Percentiles rank a stretch among this genome's conserved stretches.
Conservation (phyloP, 1,284 basidiomycete species). For the Leccinum subrobustum region DNA sequence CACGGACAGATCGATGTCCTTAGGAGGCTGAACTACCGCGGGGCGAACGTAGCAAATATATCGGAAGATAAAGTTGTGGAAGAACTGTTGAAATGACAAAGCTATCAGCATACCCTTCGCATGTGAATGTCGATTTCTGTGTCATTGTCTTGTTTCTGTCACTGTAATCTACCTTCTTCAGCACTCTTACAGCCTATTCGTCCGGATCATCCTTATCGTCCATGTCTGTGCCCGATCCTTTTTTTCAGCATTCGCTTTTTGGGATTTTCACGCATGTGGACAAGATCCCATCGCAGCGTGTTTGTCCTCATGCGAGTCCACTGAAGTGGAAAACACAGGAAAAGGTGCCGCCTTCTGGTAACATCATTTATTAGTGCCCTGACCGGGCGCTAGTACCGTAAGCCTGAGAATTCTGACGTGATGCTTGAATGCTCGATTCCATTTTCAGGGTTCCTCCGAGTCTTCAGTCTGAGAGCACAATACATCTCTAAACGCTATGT, state of each 20-base stretch:
- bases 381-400: not conserved
- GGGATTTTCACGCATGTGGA: conserved; percentile 4
- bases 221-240: conserved; percentile 8
- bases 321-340: not conserved
- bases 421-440: conserved; percentile 2
- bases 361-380: not conserved
- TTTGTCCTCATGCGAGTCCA: conserved; percentile 9
- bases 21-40: conserved; percentile 89
- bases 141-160: conserved; percentile 26
- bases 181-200: conserved; percentile 13
- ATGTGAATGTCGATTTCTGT: conserved; percentile 27
- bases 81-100: conserved; percentile 49
- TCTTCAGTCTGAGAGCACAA: not conserved
- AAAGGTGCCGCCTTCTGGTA: conserved; percentile 1
- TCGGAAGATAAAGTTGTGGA: conserved; percentile 60
- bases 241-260: not conserved
- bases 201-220: conserved; percentile 16
- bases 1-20: conserved; percentile 77
- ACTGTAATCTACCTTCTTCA: conserved; percentile 27
- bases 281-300: conserved; percentile 6
- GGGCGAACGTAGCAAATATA: conserved; percentile 61
- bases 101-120: conserved; percentile 27
- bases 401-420: not conserved
- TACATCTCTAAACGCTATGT: conserved; percentile 13
- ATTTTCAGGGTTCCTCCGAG: conserved; percentile 2